phyloP scores from a whole-genome alignment of 1,139 yeast species.

The Candida sojae region DNA sequence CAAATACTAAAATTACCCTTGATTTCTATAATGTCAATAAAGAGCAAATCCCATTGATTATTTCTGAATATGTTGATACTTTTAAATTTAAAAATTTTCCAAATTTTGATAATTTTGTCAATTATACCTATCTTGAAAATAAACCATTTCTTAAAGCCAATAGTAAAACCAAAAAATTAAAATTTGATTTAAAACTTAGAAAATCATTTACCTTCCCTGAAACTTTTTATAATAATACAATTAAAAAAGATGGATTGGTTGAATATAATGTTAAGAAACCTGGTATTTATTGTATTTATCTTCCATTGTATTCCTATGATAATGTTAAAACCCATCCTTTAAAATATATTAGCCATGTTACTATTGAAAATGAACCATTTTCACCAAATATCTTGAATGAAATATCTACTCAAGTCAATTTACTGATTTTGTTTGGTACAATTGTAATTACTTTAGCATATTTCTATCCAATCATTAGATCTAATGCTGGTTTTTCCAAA shows the following conservation, averaged over 20 bases:
- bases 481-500: background rate
- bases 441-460: constrained; percentile 7
- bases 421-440: constrained; percentile 9
- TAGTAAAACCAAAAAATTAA: background rate
- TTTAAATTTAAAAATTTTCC: constrained; percentile 15
- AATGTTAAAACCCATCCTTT: constrained; percentile 10
- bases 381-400: constrained; percentile 11
- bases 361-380: constrained; percentile 12
- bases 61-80: constrained; percentile 13
- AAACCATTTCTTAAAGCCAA: constrained; percentile 1
- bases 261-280: constrained; percentile 8
- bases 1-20: constrained; percentile 8
- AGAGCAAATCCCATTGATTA: constrained; percentile 13
- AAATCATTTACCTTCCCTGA: constrained; percentile 8
- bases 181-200: constrained; percentile 8
- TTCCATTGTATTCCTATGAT: constrained; percentile 14
- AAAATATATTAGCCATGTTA: constrained; percentile 9
- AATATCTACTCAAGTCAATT: constrained; percentile 11
- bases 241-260: constrained; percentile 7
- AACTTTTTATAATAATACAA: constrained; percentile 5
- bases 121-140: constrained; percentile 14
- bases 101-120: constrained; percentile 15
- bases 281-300: constrained; percentile 16
- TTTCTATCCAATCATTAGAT: constrained; percentile 8
- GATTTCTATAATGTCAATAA: constrained; percentile 8